Conservation (phyloP, 2,329 filamentous ascomycete genomes). For the Boeremia lycopersici region DNA sequence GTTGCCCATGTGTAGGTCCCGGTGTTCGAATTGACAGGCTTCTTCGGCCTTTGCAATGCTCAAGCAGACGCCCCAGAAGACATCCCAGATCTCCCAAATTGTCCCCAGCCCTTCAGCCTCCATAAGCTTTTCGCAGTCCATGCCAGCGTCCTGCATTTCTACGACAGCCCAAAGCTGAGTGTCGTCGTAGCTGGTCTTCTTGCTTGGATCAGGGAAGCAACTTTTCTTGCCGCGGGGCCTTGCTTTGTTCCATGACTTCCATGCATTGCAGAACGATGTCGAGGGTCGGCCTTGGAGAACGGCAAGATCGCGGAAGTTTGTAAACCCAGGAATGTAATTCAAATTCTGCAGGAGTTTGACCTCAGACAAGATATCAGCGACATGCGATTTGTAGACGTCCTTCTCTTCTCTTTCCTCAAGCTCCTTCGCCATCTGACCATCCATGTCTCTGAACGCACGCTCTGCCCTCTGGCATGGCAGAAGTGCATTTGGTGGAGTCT, state of each 20-base stretch:
- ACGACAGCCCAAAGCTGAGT: constrained; percentile 67
- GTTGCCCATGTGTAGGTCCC: constrained; percentile 71
- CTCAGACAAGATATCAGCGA: constrained; percentile 54
- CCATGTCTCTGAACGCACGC: constrained; percentile 54
- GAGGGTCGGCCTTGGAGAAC: constrained; percentile 64
- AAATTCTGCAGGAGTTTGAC: constrained; percentile 63
- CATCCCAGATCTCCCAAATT: constrained; percentile 61
- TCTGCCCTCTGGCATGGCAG: constrained; percentile 40
- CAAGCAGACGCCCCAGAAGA: constrained; percentile 70
- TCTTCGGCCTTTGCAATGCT: constrained; percentile 67
- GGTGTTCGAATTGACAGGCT: constrained; percentile 66
- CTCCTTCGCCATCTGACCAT: constrained; percentile 45
- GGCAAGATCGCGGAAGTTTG: constrained; percentile 64
- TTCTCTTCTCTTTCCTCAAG: constrained; percentile 45
- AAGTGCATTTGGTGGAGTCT: constrained; percentile 42
- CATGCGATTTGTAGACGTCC: constrained; percentile 49
- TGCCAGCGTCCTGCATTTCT: constrained; percentile 70
- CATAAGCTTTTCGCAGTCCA: constrained; percentile 56
- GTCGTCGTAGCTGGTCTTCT: constrained; percentile 59
- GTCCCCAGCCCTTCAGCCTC: constrained; percentile 42
- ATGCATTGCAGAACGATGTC: constrained; percentile 55
- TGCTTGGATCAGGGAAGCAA: constrained; percentile 63
- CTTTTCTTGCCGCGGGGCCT: constrained; percentile 53
- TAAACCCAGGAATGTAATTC: constrained; percentile 66
- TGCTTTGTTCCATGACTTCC: constrained; percentile 52